Base-by-base conservation (phyloP, 2,329 filamentous ascomycete species). In the Paraphoma chrysanthemicola region DNA sequence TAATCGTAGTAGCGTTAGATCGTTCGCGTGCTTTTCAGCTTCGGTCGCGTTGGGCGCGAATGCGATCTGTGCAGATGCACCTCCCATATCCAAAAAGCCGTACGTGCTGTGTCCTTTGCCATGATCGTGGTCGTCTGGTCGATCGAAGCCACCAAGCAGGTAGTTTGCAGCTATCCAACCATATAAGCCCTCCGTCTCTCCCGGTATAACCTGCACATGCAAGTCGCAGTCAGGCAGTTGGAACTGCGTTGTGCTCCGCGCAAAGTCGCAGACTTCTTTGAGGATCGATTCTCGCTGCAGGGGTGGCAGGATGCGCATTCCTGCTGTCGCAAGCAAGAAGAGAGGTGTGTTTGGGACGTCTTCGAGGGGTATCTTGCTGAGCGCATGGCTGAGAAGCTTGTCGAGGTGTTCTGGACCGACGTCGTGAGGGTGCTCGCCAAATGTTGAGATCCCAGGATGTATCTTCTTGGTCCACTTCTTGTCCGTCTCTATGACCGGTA, bases 101-200 rank as follows among this genome's bases (percentile, higher is more conserved):
- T 98, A 99, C 0, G 95, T 99, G 71, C 93, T 91, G 74, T 98
- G 95, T 28, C 86, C 87, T 63, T 96, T 93, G 50, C 92, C 93
- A 74, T 97, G 92, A 51, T 86, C 81, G 68, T 97, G 91, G 12
- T 87, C 79, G 48, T 88, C 80, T 0, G 92, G 89, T 16, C 85
- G 82, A 74, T 98, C 91, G 68, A 99, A 98, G 4, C 93, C 92
- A 29, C 93, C 94, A 1, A 99, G 83, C 30, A 99, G 80, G 71
- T 99, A 99, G 73, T 99, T 99, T 51, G 94, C 91, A 7, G 96
- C 94, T 67, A 99, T 90, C 95, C 95, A 99, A 39, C 95, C 95
- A 69, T 98, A 99, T 30, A 99, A 78, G 2, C 93, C 95, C 77
- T 99, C 95, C 0, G 95, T 98, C 76, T 97, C 93, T 43, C 95